These are phyloP conservation scores for Cryptosporidium baileyi DNA, from an alignment of 169 alveolate species.

Conservation along the genomic window DNA sequence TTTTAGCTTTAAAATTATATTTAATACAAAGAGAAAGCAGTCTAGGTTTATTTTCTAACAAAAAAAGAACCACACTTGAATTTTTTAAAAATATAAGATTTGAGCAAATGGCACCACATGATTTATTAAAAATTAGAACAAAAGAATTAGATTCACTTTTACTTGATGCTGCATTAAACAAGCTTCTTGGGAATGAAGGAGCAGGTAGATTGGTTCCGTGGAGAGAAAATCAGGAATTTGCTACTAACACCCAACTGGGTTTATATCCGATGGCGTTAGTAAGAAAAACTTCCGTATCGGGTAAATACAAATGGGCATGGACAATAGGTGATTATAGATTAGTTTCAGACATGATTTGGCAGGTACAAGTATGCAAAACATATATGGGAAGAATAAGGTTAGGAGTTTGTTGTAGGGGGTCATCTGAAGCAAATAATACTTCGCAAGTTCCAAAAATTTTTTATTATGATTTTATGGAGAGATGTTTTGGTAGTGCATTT, in stretches of 20 bases:
- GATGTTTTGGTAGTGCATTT: constrained; percentile 63
- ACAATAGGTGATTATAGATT: constrained; percentile 63
- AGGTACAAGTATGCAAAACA: constrained; percentile 57
- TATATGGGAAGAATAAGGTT: constrained; percentile 67
- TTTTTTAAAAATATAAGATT: constrained; percentile 46
- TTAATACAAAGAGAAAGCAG: constrained; percentile 62
- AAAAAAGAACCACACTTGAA: not conserved
- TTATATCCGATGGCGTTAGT: constrained; percentile 37
- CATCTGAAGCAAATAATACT: constrained; percentile 51
- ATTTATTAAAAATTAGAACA: constrained; percentile 33
- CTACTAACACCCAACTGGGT: constrained; percentile 31
- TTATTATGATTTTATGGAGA: constrained; percentile 64
- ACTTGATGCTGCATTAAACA: constrained; percentile 45
- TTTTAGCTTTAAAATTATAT: constrained; percentile 28
- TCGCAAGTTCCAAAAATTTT: constrained; percentile 64
- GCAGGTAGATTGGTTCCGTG: constrained; percentile 67
- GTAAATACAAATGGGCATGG: constrained; percentile 69
- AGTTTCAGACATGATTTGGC: constrained; percentile 70
- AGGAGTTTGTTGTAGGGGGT: constrained; percentile 65
- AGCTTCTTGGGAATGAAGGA: constrained; percentile 53
- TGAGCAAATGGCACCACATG: constrained; percentile 70
- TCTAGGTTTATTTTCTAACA: constrained; percentile 23
- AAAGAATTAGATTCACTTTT: constrained; percentile 57
- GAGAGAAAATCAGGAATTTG: constrained; percentile 44
- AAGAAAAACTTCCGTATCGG: constrained; percentile 46